Conservation (phyloP, 495 filamentous ascomycete species). For the Neurospora sp. region DNA sequence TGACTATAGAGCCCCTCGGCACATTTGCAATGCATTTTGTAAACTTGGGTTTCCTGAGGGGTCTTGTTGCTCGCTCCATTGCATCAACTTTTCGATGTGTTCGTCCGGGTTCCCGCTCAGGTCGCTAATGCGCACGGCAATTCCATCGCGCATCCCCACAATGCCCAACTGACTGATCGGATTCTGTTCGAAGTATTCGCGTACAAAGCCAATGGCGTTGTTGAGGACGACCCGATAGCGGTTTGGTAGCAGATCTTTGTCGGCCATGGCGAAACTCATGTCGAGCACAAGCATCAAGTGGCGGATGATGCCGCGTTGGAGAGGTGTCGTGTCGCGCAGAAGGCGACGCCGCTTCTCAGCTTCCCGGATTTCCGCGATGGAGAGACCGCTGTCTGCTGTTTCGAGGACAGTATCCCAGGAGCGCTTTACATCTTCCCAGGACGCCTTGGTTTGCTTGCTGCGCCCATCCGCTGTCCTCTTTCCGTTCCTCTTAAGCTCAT, state of each 20-base stretch:
- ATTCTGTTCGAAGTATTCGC: conserved; percentile 96
- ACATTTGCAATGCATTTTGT: conserved; percentile 94
- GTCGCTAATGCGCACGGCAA: conserved; percentile 75
- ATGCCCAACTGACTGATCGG: conserved; percentile 94
- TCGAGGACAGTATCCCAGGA: conserved; percentile 38
- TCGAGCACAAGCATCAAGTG: conserved; percentile 90
- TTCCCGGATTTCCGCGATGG: conserved; percentile 28
- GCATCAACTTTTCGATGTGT: conserved; percentile 65
- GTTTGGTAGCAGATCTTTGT: conserved; percentile 87
- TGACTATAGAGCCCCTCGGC: conserved; percentile 73
- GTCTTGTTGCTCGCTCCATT: conserved; percentile 60
- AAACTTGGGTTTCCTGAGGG: conserved; percentile 82
- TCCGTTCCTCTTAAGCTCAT: conserved; percentile 44
- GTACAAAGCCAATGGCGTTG: conserved; percentile 79
- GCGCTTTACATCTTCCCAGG: conserved; percentile 39
- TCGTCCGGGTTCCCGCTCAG: conserved; percentile 85
- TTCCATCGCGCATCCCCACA: conserved; percentile 81
- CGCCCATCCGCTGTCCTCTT: conserved; percentile 17
- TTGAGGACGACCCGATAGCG: conserved; percentile 72
- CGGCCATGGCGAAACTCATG: conserved; percentile 83
- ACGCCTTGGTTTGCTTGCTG: conserved; percentile 21
- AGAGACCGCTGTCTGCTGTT: conserved; percentile 30
- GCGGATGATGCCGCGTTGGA: conserved; percentile 93
- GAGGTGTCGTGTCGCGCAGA: conserved; percentile 81
- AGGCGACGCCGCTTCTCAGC: conserved; percentile 43